phyloP scores from a whole-genome alignment of 129 eudicot species.

The Helianthus annuus region DNA sequence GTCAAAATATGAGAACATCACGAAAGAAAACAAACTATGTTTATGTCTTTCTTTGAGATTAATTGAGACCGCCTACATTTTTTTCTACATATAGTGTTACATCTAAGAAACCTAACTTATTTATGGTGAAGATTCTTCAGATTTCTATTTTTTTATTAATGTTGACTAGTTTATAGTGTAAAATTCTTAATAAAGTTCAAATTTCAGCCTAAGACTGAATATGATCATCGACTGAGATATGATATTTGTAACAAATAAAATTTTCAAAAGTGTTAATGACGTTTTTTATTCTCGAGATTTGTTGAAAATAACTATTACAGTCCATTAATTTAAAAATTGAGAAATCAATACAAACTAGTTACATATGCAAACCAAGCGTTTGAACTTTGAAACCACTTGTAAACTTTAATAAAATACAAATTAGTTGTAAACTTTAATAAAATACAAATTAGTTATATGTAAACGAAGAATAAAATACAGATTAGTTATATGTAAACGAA shows the following conservation, averaged over 20 bases:
- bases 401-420: no score
- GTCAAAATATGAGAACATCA: neutral
- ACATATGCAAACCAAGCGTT: no score
- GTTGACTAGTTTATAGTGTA: neutral
- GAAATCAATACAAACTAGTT: no score
- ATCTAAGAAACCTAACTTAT: conserved; percentile 9
- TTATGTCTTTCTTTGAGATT: neutral
- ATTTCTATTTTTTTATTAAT: neutral
- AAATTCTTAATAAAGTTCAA: neutral
- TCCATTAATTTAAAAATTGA: no score
- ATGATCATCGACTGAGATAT: neutral
- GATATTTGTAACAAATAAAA: neutral
- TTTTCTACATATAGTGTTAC: conserved; percentile 1
- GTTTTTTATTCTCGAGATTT: no score
- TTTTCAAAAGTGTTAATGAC: no score
- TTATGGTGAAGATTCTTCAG: neutral
- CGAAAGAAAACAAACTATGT: neutral
- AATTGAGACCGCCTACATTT: neutral
- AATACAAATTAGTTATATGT: no score
- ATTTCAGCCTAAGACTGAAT: neutral
- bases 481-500: no score
- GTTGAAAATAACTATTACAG: no score
- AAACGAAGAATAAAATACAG: no score
- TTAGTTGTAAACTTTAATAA: no score
- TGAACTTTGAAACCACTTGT: no score